A percentile compares a stretch with the other conserved stretches of the same genome.
phyloP scores from a whole-genome alignment of 495 filamentous ascomycete species.

The Hypomontagnella submonticulosa region DNA sequence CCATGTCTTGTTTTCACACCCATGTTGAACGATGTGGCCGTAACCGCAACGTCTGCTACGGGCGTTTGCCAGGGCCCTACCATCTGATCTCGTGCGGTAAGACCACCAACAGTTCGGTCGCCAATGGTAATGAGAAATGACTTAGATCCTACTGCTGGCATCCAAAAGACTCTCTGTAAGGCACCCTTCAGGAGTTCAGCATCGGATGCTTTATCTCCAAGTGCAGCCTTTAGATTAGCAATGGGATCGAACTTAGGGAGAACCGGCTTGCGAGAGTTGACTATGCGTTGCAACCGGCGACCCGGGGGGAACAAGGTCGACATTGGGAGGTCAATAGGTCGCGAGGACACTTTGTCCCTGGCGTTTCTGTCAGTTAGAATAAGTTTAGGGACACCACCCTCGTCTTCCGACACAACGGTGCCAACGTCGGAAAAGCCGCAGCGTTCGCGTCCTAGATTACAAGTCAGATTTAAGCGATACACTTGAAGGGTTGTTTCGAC shows the following conservation, averaged over 20 bases:
- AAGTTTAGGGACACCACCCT: slow-evolving; percentile 71
- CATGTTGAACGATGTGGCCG: slow-evolving; percentile 78
- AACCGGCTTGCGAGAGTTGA: slow-evolving; percentile 74
- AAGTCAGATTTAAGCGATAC: slow-evolving; percentile 42
- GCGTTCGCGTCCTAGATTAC: slow-evolving; percentile 71
- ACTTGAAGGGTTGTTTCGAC: slow-evolving; percentile 32
- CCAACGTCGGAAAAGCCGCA: slow-evolving; percentile 96
- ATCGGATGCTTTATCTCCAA: slow-evolving; percentile 61
- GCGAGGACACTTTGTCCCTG: slow-evolving; percentile 68
- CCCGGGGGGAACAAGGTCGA: slow-evolving; percentile 91
- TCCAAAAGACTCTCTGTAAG: slow-evolving; percentile 78
- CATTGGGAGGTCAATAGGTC: slow-evolving; percentile 91
- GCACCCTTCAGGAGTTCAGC: slow-evolving; percentile 79
- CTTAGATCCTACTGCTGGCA: slow-evolving; percentile 93
- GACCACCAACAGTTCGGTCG: slow-evolving; percentile 89
- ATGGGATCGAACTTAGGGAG: slow-evolving; percentile 78
- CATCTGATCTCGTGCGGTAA: slow-evolving; percentile 92
- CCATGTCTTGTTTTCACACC: slow-evolving; percentile 75
- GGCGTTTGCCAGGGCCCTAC: slow-evolving; percentile 97
- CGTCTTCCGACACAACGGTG: slow-evolving; percentile 72
- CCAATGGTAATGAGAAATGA: slow-evolving; percentile 97
- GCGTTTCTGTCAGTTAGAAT: slow-evolving; percentile 86
- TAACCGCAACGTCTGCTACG: slow-evolving; percentile 92
- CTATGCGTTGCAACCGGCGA: slow-evolving; percentile 82
- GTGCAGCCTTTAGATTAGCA: slow-evolving; percentile 54